Percentiles rank a stretch among this genome's conserved stretches.
These are phyloP conservation scores for Nepenthes mirabilis DNA, from an alignment of 148 eudicot genomes.

Conservation along the genomic window DNA sequence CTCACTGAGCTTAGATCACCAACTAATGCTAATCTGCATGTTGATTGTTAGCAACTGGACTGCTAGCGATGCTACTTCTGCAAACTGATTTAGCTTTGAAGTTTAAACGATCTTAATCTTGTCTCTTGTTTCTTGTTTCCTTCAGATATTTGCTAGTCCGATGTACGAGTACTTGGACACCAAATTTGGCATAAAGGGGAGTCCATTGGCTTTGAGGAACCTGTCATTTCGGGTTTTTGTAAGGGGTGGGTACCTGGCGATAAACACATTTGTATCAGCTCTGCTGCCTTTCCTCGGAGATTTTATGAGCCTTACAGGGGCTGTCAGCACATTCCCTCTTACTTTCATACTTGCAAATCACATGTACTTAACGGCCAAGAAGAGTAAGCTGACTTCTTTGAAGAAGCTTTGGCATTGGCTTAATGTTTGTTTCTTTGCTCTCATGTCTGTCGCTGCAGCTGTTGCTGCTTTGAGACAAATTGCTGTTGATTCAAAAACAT, in stretches of 20 bases:
- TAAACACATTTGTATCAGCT: constrained; percentile 3
- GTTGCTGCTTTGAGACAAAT: constrained; percentile 70
- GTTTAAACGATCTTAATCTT: neutral
- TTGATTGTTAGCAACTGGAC: too few relatives aligned
- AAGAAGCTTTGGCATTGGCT: constrained; percentile 84
- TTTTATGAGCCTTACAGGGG: constrained; percentile 5
- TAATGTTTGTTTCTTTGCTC: constrained; percentile 48
- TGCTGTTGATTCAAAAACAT: constrained; percentile 45
- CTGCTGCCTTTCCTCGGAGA: neutral
- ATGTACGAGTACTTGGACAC: constrained; percentile 5
- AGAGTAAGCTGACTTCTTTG: constrained; percentile 21
- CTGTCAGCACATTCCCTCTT: constrained; percentile 1
- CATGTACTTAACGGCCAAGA: constrained; percentile 69
- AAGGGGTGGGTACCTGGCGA: constrained; percentile 10
- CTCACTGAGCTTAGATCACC: too few relatives aligned
- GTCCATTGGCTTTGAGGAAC: neutral
- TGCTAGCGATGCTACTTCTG: too few relatives aligned
- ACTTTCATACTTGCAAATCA: constrained; percentile 73
- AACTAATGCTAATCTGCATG: too few relatives aligned
- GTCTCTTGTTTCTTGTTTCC: neutral
- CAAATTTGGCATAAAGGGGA: neutral
- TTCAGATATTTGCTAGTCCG: constrained; percentile 5
- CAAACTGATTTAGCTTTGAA: neutral
- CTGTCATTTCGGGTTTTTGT: constrained; percentile 7
- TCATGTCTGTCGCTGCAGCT: constrained; percentile 46